Evolutionary conservation across 2,329 filamentous ascomycete genomes (phyloP), one percentile per base, ranked within the genome.

Genomic region (Aspergillus latus): DNA sequence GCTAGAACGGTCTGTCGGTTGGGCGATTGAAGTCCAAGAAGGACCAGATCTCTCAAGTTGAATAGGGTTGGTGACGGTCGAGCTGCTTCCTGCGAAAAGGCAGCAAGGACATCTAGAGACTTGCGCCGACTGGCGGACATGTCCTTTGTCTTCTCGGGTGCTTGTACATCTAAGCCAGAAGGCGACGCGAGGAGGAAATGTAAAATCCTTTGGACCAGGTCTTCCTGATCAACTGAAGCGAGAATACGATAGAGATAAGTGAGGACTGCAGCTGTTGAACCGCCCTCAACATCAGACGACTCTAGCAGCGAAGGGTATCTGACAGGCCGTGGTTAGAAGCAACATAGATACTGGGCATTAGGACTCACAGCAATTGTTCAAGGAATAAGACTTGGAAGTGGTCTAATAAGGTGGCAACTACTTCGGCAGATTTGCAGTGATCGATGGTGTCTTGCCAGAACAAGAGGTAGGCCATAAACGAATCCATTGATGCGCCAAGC

Each of bases 361-460:
- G 9, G 4, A 76, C 88, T 69, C 75, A 97, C 85, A 99, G 77
- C 66, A 99, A 78, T 73, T 99, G 94, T 73, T 97, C 91, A 51
- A 99, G 78, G 72, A 99, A 99, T 34, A 99, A 85, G 64, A 97
- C 89, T 71, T 97, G 92, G 68, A 99, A 99, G 74, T 99, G 94
- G 71, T 99, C 94, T 32, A 99, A 81, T 49, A 99, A 79, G 0
- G 92, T 97, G 63, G 90, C 90, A 71, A 93, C 94, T 64, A 99
- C 91, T 69, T 97, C 93, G 1, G 87, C 81, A 3, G 93, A 97
- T 66, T 87, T 86, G 76, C 94, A 99, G 74, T 97, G 93, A 71
- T 97, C 94, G 59, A 99, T 79, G 34, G 97, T 92, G 72, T 99
- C 94, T 75, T 99, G 94, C 94, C 94, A 99, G 70, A 99, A 99